Base-by-base conservation (phyloP, 1,284 basidiomycete species). In the Fomitopsis pinicola region DNA sequence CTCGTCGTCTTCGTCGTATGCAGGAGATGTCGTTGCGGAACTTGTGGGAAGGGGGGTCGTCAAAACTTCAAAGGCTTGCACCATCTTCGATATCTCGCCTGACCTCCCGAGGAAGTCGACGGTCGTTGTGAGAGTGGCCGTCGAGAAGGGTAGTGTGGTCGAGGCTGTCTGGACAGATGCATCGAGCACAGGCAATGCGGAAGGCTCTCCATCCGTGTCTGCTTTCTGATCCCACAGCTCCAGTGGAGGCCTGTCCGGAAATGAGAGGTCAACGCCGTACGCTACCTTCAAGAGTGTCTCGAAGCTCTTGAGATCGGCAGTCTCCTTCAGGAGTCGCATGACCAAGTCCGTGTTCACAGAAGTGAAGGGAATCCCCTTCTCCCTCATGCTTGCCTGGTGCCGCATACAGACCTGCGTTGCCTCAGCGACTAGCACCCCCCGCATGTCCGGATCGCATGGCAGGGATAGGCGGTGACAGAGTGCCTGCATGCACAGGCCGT, bases 41-140 rank as follows among this genome's bases (percentile, higher is more conserved):
- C 57, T 42, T 75, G 69, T 67, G 3, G 83, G 86, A 28, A 92
- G 79, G 14, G 89, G 88, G 52, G 83, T 80, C 0, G 89, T 89
- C 63, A 92, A 80, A 26, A 89, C 86, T 67, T 92, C 91, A 67
- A 92, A 93, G 0, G 85, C 79, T 66, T 86, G 82, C 2, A 92
- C 80, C 70, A 92, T 80, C 67, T 84, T 85, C 3, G 88, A 85
- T 55, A 89, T 71, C 60, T 86, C 73, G 10, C 82, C 80, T 15
- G 79, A 67, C 10, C 80, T 79, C 8, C 89, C 90, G 5, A 91
- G 79, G 67, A 85, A 80, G 63, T 91, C 87, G 62, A 92, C 74
- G 53, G 83, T 83, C 14, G 84, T 89, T 70, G 92, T 92, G 42
- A 92, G 80, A 1, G 86, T 82, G 9, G 82, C 72, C 15, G 85